phyloP scores from a whole-genome alignment of 2,329 filamentous ascomycete genomes.

The Paracoccidioides brasiliensis region DNA sequence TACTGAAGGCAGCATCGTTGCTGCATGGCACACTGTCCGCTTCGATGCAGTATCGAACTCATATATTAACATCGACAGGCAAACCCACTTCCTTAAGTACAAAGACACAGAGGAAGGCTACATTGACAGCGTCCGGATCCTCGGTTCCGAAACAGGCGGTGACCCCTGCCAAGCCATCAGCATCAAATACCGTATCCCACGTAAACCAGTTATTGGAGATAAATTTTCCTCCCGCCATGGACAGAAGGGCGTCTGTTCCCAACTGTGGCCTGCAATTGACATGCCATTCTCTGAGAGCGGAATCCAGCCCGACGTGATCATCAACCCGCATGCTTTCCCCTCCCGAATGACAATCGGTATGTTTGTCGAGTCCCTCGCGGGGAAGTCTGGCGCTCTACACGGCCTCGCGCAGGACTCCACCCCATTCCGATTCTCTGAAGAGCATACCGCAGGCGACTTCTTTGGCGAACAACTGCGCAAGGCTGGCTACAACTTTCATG shows the following conservation, averaged over 20 bases:
- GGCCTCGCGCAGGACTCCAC: slow-evolving; percentile 93
- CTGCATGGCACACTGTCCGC: slow-evolving; percentile 78
- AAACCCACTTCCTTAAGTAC: slow-evolving; percentile 84
- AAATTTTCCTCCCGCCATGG: slow-evolving; percentile 98
- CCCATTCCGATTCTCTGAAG: slow-evolving; percentile 86
- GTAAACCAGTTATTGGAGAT: slow-evolving; percentile 86
- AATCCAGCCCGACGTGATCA: slow-evolving; percentile 95
- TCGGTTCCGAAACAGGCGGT: slow-evolving; percentile 69
- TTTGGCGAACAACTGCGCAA: slow-evolving; percentile 92
- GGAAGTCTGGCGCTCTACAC: slow-evolving; percentile 87
- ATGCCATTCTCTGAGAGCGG: slow-evolving; percentile 96
- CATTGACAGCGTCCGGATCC: slow-evolving; percentile 82
- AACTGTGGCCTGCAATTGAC: slow-evolving; percentile 86
- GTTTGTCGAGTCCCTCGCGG: slow-evolving; percentile 94
- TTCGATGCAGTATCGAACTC: slow-evolving; percentile 57
- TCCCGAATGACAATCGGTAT: slow-evolving; percentile 99
- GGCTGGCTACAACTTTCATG: slow-evolving; percentile 95
- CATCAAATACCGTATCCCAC: slow-evolving; percentile 83
- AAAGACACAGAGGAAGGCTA: slow-evolving; percentile 82
- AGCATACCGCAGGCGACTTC: slow-evolving; percentile 82
- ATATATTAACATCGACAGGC: slow-evolving; percentile 71
- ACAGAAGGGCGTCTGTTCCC: slow-evolving; percentile 92
- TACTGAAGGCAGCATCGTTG: slow-evolving; percentile 69
- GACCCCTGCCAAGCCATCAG: slow-evolving; percentile 80
- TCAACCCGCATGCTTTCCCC: slow-evolving; percentile 98